Percentiles rank a stretch among this genome's conserved stretches.
Evolutionary conservation across 371 early-diverging fungal species (phyloP).

Genomic region (Globomyces sp.): DNA sequence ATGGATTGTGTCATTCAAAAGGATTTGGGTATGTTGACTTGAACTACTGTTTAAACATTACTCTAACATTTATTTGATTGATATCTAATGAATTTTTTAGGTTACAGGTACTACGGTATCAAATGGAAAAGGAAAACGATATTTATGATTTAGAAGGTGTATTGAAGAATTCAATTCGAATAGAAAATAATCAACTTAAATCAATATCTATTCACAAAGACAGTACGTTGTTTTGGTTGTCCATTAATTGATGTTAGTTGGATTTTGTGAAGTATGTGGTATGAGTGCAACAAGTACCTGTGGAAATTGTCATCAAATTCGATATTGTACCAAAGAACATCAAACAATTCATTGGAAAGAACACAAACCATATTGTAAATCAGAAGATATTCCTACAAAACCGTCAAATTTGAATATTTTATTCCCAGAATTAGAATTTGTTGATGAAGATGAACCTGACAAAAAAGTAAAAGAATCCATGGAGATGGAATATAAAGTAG

Average conservation of each 20-base stretch:
- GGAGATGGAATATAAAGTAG: constrained; percentile 18
- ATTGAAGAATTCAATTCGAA: not conserved
- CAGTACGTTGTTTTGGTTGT: not conserved
- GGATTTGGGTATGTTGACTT: not conserved
- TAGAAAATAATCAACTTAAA: not conserved
- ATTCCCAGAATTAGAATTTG: constrained; percentile 73
- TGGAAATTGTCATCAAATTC: constrained; percentile 65
- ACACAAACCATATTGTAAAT: constrained; percentile 69
- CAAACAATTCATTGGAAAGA: constrained; percentile 81
- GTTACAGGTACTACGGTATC: not conserved
- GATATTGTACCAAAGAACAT: constrained; percentile 85
- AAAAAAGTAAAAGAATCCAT: constrained; percentile 17
- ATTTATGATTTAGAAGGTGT: constrained; percentile 5
- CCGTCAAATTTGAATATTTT: not conserved
- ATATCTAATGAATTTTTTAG: not conserved
- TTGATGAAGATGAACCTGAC: constrained; percentile 67
- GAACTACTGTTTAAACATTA: not conserved
- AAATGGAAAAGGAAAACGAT: constrained; percentile 4
- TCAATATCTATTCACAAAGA: not conserved
- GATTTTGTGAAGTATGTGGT: constrained; percentile 72
- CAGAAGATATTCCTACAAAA: constrained; percentile 15
- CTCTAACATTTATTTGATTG: not conserved
- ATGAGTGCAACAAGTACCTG: constrained; percentile 76
- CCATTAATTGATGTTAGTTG: not conserved
- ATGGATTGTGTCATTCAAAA: constrained; percentile 65